Percentiles rank a stretch among this genome's conserved stretches.
Evolutionary conservation across 768 basidiomycete species (phyloP).

Genomic region (Tricholoma flavovirens): DNA sequence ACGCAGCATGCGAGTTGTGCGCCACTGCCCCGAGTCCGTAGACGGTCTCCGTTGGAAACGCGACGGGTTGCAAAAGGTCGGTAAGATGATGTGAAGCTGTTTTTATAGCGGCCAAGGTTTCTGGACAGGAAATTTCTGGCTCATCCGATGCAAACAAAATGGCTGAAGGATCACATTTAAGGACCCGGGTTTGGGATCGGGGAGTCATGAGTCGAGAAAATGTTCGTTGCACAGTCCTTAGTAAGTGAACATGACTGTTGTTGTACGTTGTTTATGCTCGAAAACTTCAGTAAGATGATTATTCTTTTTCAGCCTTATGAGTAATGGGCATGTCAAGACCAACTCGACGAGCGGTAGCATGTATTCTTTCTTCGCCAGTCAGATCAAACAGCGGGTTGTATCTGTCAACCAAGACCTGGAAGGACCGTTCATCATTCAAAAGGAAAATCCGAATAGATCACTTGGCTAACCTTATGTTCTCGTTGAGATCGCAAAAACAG

Average conservation of each 20-base stretch:
- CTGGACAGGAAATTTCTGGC: conserved; percentile 43
- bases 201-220: conserved; percentile 20
- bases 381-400: conserved; percentile 86
- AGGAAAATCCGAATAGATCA: not conserved
- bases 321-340: conserved; percentile 77
- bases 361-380: conserved; percentile 71
- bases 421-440: not conserved
- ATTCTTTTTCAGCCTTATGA: conserved; percentile 18
- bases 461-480: conserved; percentile 59
- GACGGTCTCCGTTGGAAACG: conserved; percentile 96
- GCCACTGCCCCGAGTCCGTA: conserved; percentile 95
- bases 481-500: conserved; percentile 70
- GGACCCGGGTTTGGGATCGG: conserved; percentile 28
- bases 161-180: conserved; percentile 57
- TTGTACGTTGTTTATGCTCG: conserved; percentile 8
- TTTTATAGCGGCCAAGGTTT: conserved; percentile 49
- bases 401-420: conserved; percentile 69
- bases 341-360: conserved; percentile 82
- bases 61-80: conserved; percentile 52
- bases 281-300: conserved; percentile 5
- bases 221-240: conserved; percentile 26
- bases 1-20: conserved; percentile 53
- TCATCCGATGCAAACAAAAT: conserved; percentile 51
- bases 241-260: conserved; percentile 18
- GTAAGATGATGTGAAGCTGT: conserved; percentile 52